These are phyloP conservation scores for Aristolochia contorta DNA, from an alignment of 164 flowering plant species.

Conservation along the genomic window DNA sequence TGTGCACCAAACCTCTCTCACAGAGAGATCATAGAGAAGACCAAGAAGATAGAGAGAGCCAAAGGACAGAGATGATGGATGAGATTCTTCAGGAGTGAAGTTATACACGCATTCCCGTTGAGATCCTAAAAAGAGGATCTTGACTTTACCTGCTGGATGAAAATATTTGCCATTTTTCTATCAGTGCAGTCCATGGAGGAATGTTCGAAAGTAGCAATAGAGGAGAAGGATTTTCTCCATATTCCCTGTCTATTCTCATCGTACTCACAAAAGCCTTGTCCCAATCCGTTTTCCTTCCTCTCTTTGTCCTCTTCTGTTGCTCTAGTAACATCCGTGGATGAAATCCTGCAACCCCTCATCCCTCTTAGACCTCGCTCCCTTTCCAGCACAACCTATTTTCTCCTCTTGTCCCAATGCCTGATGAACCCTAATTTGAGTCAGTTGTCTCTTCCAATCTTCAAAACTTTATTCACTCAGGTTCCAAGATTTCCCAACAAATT, in stretches of 20 bases:
- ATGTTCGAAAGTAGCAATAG: conserved; percentile 35
- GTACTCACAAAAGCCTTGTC: conserved; percentile 10
- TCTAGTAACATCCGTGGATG: conserved; percentile 39
- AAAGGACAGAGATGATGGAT: too few relatives aligned
- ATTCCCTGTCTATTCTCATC: conserved; percentile 39
- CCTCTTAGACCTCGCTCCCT: conserved; percentile 50
- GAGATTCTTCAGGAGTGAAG: too few relatives aligned
- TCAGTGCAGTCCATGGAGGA: conserved; percentile 19
- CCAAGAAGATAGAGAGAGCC: too few relatives aligned
- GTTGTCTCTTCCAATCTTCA: conserved; percentile 57
- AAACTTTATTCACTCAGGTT: conserved; percentile 60
- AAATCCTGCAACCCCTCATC: conserved; percentile 54
- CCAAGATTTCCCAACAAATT: conserved; percentile 46
- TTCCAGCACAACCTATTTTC: conserved; percentile 22
- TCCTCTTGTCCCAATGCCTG: conserved; percentile 47
- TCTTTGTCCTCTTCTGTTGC: conserved; percentile 24
- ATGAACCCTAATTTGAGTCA: conserved; percentile 48
- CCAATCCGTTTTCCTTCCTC: conserved; percentile 61
- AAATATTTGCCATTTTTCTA: neutral
- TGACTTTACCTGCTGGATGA: too few relatives aligned
- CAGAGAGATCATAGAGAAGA: too few relatives aligned
- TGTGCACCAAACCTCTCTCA: too few relatives aligned
- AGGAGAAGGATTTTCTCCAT: conserved; percentile 32
- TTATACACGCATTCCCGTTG: too few relatives aligned
- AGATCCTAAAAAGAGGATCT: too few relatives aligned